A percentile compares a stretch with the other conserved stretches of the same genome.
phyloP scores from a whole-genome alignment of 768 basidiomycete species.

The Russula vinacea region DNA sequence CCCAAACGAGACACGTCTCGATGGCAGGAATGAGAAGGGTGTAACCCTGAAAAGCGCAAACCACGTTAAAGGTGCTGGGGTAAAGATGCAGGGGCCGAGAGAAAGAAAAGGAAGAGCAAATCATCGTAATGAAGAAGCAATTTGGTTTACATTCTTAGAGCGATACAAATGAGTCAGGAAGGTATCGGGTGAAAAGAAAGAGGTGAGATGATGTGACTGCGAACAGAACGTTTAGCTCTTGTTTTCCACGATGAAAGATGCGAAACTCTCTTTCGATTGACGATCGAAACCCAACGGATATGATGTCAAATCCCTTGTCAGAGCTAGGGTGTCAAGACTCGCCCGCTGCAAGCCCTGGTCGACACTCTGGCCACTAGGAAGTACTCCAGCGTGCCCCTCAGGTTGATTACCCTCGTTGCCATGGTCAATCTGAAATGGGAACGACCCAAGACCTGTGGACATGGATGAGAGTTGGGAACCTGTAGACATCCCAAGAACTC shows the following conservation, averaged over 20 bases:
- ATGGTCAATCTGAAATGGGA: slow-evolving; percentile 83
- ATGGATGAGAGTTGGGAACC: slow-evolving; percentile 74
- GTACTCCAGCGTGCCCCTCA: slow-evolving; percentile 4
- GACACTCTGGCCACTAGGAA: neutral
- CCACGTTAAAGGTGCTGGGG: neutral
- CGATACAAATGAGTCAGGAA: slow-evolving; percentile 12
- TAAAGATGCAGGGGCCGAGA: neutral
- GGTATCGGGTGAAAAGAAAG: neutral
- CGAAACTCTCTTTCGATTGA: slow-evolving; percentile 21
- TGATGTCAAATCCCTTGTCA: slow-evolving; percentile 80
- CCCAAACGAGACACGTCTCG: slow-evolving; percentile 9
- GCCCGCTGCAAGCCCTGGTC: slow-evolving; percentile 57
- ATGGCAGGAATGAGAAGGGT: slow-evolving; percentile 1
- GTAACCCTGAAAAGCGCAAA: neutral
- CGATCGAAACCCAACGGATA: slow-evolving; percentile 74
- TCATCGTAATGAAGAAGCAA: neutral
- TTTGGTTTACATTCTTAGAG: slow-evolving; percentile 18
- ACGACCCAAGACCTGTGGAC: slow-evolving; percentile 77
- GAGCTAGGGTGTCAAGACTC: slow-evolving; percentile 78
- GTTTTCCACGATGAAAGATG: slow-evolving; percentile 13
- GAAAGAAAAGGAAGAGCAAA: neutral
- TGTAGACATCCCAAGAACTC: slow-evolving; percentile 66
- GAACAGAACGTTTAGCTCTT: slow-evolving; percentile 7
- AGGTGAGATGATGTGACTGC: neutral
- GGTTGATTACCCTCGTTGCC: slow-evolving; percentile 38